These are phyloP conservation scores for Mycena maculata DNA, from an alignment of 768 basidiomycete species.

Conservation along the genomic window DNA sequence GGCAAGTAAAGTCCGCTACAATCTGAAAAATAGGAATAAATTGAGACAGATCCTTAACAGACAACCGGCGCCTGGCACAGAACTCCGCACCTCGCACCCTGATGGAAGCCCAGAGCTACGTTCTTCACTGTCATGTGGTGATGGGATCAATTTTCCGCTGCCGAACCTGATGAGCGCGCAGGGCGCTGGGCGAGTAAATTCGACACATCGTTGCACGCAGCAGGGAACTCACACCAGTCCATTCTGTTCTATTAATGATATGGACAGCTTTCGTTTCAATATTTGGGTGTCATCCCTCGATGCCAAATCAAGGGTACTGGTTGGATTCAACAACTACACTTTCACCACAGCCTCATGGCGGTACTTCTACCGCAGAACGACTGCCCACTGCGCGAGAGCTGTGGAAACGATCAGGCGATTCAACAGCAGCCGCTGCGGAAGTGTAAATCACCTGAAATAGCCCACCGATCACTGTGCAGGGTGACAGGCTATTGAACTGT, in stretches of 20 bases:
- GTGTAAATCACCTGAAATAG: background rate
- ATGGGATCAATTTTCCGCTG: background rate
- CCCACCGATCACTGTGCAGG: background rate
- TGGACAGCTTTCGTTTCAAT: background rate
- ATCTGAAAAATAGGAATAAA: background rate
- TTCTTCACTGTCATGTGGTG: conserved; percentile 1
- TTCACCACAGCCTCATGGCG: background rate
- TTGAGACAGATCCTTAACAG: conserved; percentile 6
- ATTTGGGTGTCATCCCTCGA: background rate
- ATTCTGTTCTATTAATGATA: background rate
- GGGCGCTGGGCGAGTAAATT: background rate
- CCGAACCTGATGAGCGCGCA: conserved; percentile 3
- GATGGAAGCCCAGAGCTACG: conserved; percentile 3
- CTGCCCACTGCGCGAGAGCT: too few species aligned
- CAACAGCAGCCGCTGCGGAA: background rate
- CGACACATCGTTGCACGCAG: conserved; percentile 1
- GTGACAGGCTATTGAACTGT: background rate
- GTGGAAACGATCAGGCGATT: too few species aligned
- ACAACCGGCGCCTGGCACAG: conserved; percentile 4
- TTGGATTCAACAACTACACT: background rate
- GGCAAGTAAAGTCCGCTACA: too few species aligned
- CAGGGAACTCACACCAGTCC: background rate
- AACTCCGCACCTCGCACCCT: conserved; percentile 1
- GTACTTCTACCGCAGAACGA: background rate
- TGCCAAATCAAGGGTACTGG: too few species aligned